Conservation (phyloP, 2,329 filamentous ascomycete genomes). For the Lomentospora prolificans region DNA sequence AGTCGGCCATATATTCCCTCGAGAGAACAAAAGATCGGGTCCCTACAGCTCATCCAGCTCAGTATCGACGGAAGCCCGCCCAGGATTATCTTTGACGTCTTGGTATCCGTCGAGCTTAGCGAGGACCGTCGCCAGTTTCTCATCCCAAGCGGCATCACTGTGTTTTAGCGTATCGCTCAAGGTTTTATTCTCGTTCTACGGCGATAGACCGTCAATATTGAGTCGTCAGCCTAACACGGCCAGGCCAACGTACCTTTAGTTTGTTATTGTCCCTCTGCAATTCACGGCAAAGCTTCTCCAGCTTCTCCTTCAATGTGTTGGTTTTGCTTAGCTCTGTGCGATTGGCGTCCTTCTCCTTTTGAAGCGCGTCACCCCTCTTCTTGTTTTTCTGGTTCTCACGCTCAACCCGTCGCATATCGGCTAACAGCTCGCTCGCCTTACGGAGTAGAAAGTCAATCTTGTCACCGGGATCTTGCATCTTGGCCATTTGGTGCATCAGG, state of each 20-base stretch:
- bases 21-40: not conserved
- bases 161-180: constrained; percentile 77
- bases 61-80: constrained; percentile 71
- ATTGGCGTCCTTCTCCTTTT: constrained; percentile 91
- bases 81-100: constrained; percentile 73
- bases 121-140: constrained; percentile 70
- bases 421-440: constrained; percentile 81
- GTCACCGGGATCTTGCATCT: constrained; percentile 75
- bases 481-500: constrained; percentile 75
- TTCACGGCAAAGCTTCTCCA: constrained; percentile 92
- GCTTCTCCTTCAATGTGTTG: constrained; percentile 82
- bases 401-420: constrained; percentile 92
- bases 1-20: not conserved
- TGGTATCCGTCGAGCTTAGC: constrained; percentile 83
- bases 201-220: constrained; percentile 14
- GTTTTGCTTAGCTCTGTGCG: constrained; percentile 86
- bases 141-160: constrained; percentile 74
- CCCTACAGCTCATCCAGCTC: constrained; percentile 81
- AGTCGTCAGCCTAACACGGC: too few relatives aligned
- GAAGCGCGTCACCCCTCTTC: constrained; percentile 84
- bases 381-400: constrained; percentile 93
- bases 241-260: constrained; percentile 73
- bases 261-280: constrained; percentile 97
- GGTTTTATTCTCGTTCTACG: constrained; percentile 82
- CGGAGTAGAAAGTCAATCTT: constrained; percentile 87